A percentile compares a stretch with the other conserved stretches of the same genome.
These are phyloP conservation scores for Scheffersomyces stipitis DNA, from an alignment of 805 yeast genomes.

Conservation along the genomic window DNA sequence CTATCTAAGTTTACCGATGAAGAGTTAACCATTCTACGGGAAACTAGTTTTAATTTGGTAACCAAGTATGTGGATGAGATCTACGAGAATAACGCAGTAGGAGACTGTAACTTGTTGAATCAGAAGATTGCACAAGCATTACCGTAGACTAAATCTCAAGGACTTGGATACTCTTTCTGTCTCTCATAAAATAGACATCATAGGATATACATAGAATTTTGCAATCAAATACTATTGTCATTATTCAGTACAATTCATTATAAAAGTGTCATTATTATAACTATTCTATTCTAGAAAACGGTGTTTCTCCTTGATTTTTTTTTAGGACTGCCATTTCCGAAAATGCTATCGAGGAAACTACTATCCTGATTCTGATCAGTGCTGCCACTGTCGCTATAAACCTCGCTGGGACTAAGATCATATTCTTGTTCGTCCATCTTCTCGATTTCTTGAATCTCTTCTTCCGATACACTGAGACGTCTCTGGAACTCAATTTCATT, in stretches of 20 bases:
- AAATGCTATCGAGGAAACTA: too few relatives aligned
- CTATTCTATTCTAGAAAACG: too few relatives aligned
- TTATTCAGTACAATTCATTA: too few relatives aligned
- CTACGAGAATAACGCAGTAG: constrained; percentile 1
- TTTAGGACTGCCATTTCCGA: too few relatives aligned
- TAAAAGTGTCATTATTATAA: too few relatives aligned
- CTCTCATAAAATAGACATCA: background rate
- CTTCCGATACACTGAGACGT: constrained; percentile 2
- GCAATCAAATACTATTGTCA: too few relatives aligned
- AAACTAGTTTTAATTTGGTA: constrained; percentile 3
- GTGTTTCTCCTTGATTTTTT: too few relatives aligned
- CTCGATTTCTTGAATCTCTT: constrained; percentile 5
- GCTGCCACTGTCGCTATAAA: too few relatives aligned
- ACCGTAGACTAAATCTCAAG: too few relatives aligned
- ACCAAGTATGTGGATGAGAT: constrained; percentile 5
- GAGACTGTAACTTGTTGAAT: constrained; percentile 8
- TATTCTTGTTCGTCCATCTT: constrained; percentile 2
- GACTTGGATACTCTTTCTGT: background rate
- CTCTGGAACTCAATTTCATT: background rate
- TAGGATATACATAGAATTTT: too few relatives aligned
- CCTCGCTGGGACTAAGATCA: background rate
- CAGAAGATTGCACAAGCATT: too few relatives aligned
- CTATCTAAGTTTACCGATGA: constrained; percentile 28
- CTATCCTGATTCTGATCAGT: too few relatives aligned
- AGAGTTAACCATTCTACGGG: constrained; percentile 20